phyloP scores from a whole-genome alignment of 176 grass and related monocot genomes.

The Avena insularis region DNA sequence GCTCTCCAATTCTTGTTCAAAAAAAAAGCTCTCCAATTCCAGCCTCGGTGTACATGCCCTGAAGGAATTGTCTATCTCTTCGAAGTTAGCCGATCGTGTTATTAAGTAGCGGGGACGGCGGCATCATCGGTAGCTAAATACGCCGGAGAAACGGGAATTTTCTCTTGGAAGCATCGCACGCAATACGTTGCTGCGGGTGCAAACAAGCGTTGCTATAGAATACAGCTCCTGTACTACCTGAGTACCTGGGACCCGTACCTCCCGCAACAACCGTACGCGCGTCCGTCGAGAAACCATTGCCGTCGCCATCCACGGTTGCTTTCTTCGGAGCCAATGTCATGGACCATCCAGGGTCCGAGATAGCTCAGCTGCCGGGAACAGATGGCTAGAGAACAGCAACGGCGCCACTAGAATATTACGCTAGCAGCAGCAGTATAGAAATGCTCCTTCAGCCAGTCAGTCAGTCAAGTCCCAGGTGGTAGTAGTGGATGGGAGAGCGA shows the following conservation, averaged over 20 bases:
- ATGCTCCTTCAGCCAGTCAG: neutral
- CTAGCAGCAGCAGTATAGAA: neutral
- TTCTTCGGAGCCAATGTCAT: constrained; percentile 30
- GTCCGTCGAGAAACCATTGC: constrained; percentile 42
- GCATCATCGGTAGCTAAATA: constrained; percentile 16
- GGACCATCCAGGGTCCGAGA: constrained; percentile 46
- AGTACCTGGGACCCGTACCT: neutral
- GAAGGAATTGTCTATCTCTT: neutral
- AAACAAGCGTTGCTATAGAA: constrained; percentile 37
- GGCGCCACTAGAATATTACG: constrained; percentile 10
- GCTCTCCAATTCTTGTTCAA: no score
- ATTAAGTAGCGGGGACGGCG: neutral
- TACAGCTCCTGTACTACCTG: neutral
- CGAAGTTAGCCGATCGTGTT: neutral
- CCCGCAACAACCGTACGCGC: constrained; percentile 14
- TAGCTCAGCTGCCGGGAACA: constrained; percentile 48
- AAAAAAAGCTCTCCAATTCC: neutral
- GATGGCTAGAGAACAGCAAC: constrained; percentile 46
- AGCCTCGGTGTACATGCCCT: neutral
- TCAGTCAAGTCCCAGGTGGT: neutral
- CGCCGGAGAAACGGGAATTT: constrained; percentile 15
- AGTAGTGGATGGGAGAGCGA: constrained; percentile 9
- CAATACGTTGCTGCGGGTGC: constrained; percentile 27
- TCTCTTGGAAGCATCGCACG: constrained; percentile 12
- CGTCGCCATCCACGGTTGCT: constrained; percentile 21